Evolutionary conservation across 2,329 filamentous ascomycete species (phyloP).

Genomic region (Cadophora gregata): DNA sequence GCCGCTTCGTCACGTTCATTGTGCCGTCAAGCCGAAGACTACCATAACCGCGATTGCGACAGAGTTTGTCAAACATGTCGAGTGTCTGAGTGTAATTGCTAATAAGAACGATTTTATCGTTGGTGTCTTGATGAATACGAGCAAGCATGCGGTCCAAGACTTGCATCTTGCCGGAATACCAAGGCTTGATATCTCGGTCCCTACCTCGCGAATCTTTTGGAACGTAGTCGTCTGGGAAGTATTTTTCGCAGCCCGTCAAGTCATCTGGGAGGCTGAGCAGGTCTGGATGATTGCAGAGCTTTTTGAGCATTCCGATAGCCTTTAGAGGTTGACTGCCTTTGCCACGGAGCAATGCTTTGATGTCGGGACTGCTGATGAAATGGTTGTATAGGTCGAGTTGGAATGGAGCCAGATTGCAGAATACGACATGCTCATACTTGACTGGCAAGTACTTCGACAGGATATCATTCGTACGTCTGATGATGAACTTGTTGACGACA

Average conservation of each 20-base stretch:
- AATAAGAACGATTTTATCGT: constrained; percentile 98
- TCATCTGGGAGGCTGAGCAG: constrained; percentile 83
- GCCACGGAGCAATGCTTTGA: constrained; percentile 87
- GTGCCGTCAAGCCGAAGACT: constrained; percentile 90
- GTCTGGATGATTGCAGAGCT: constrained; percentile 97
- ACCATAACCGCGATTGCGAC: constrained; percentile 83
- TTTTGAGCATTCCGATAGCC: constrained; percentile 95
- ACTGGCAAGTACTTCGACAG: constrained; percentile 96
- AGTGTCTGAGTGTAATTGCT: constrained; percentile 98
- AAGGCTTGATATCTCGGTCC: constrained; percentile 89
- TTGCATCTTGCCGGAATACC: constrained; percentile 98
- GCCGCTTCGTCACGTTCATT: constrained; percentile 96
- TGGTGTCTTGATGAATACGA: constrained; percentile 92
- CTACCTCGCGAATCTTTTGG: constrained; percentile 86
- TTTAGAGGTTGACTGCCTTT: constrained; percentile 97
- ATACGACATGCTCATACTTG: constrained; percentile 99
- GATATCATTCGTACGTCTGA: constrained; percentile 96
- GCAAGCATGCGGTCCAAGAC: constrained; percentile 98
- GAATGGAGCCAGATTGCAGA: constrained; percentile 93
- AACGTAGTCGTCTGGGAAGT: constrained; percentile 85
- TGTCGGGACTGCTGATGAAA: constrained; percentile 94
- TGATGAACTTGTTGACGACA: constrained; percentile 98
- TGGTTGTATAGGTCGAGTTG: constrained; percentile 95
- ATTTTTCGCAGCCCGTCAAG: constrained; percentile 82
- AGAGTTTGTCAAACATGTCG: constrained; percentile 91